Percentiles rank a stretch among this genome's conserved stretches.
phyloP scores from a whole-genome alignment of 208 protist species.

The Leishmania guyanensis region DNA sequence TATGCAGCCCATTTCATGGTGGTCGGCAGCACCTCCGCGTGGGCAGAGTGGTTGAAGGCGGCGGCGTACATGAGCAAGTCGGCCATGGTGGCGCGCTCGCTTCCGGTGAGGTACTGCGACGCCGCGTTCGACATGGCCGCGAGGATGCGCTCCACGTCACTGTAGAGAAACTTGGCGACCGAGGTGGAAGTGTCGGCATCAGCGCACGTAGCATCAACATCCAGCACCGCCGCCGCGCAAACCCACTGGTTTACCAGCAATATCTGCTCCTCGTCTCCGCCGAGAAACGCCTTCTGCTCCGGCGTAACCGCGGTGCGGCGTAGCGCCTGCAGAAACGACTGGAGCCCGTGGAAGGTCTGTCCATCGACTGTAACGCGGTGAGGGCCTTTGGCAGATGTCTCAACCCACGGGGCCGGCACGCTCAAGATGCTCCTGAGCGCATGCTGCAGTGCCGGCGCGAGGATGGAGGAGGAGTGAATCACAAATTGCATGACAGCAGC shows the following conservation, averaged over 20 bases:
- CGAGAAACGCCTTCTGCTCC: conserved; percentile 39
- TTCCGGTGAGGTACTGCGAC: conserved; percentile 49
- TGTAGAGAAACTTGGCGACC: conserved; percentile 43
- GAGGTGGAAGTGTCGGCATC: conserved; percentile 22
- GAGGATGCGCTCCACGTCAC: conserved; percentile 54
- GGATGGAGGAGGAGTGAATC: conserved; percentile 29
- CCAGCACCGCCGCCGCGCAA: conserved; percentile 34
- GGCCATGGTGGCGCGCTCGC: conserved; percentile 57
- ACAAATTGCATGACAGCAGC: conserved; percentile 28
- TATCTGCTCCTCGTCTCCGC: conserved; percentile 30
- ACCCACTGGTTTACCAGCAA: conserved; percentile 72
- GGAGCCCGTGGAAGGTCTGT: conserved; percentile 32
- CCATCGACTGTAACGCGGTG: conserved; percentile 32
- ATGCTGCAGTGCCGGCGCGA: conserved; percentile 36
- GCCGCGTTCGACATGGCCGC: conserved; percentile 16
- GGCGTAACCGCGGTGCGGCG: conserved; percentile 25
- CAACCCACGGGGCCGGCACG: conserved; percentile 13
- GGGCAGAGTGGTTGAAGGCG: conserved; percentile 42
- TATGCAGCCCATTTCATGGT: conserved; percentile 46
- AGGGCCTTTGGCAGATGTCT: conserved; percentile 22
- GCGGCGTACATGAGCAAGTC: conserved; percentile 78
- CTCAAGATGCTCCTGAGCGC: conserved; percentile 29
- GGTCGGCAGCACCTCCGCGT: conserved; percentile 33
- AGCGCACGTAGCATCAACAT: conserved; percentile 25
- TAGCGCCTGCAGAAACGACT: conserved; percentile 38